phyloP scores from a whole-genome alignment of 768 basidiomycete genomes.

The Auricularia auricula-judae region DNA sequence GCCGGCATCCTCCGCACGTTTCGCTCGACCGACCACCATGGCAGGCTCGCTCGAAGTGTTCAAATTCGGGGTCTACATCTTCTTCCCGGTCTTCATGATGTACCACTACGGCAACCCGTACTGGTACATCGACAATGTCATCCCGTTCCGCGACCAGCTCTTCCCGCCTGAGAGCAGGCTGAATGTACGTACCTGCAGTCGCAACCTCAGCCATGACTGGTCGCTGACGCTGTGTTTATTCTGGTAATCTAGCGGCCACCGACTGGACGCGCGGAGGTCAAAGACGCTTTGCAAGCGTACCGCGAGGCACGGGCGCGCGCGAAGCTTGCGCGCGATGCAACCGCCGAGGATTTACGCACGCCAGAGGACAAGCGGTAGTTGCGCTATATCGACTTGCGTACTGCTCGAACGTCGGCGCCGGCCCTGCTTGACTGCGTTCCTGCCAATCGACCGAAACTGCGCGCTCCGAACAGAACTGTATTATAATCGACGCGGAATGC shows the following conservation, averaged over 20 bases:
- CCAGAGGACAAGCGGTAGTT: not conserved
- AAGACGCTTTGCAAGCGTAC: not conserved
- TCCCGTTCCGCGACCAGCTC: constrained; percentile 29
- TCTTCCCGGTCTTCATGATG: constrained; percentile 70
- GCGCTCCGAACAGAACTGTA: too few relatives aligned
- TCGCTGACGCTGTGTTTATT: not conserved
- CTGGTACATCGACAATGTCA: constrained; percentile 71
- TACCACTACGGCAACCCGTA: constrained; percentile 81
- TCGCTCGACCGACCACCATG: constrained; percentile 26
- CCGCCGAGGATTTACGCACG: not conserved
- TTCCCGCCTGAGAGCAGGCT: constrained; percentile 2
- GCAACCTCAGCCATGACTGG: not conserved
- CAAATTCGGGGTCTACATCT: constrained; percentile 82
- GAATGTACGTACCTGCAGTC: not conserved
- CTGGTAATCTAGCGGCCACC: not conserved
- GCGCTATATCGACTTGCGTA: not conserved
- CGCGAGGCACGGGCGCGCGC: not conserved
- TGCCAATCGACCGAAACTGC: too few relatives aligned
- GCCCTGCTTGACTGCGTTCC: too few relatives aligned
- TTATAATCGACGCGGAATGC: too few relatives aligned
- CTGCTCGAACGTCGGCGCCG: not conserved
- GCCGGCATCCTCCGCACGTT: not conserved
- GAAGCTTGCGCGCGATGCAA: not conserved
- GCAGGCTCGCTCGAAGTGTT: constrained; percentile 79
- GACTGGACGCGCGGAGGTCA: constrained; percentile 1